Conservation (phyloP, 2,329 filamentous ascomycete genomes). For the Nigrospora sphaerica region DNA sequence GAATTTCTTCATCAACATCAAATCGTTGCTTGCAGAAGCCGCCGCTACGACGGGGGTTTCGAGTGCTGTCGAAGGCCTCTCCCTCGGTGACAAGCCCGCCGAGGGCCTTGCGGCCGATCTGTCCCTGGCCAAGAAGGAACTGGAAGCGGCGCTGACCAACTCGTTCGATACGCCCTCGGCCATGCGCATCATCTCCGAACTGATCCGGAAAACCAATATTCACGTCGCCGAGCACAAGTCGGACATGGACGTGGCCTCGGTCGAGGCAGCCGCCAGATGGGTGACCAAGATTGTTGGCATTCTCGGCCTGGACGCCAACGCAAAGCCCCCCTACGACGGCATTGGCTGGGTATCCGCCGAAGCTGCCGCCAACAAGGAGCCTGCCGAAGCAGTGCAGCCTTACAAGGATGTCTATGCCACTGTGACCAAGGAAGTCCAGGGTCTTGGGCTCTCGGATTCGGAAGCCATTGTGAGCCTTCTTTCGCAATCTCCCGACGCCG, state of each 20-base stretch:
- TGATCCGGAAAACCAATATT: constrained; percentile 73
- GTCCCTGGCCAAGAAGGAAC: constrained; percentile 46
- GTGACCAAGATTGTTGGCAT: constrained; percentile 78
- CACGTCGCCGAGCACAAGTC: constrained; percentile 41
- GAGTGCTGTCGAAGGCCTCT: constrained; percentile 26
- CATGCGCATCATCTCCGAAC: constrained; percentile 69
- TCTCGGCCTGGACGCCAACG: constrained; percentile 68
- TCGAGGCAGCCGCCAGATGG: constrained; percentile 62
- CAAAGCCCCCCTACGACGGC: constrained; percentile 45
- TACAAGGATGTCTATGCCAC: constrained; percentile 37
- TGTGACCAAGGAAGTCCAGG: constrained; percentile 37
- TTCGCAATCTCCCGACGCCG: constrained; percentile 31
- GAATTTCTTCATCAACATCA: constrained; percentile 54
- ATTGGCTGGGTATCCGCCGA: constrained; percentile 46
- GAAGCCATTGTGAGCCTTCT: constrained; percentile 36
- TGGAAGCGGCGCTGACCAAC: constrained; percentile 60
- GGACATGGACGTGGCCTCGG: constrained; percentile 33
- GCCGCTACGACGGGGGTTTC: constrained; percentile 19
- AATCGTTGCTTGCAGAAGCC: constrained; percentile 44
- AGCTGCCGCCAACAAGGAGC: constrained; percentile 31
- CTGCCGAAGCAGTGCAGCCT: constrained; percentile 36
- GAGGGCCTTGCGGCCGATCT: constrained; percentile 31
- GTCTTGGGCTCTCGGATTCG: constrained; percentile 39
- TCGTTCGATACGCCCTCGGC: constrained; percentile 82
- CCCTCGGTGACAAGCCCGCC: constrained; percentile 22